phyloP scores from a whole-genome alignment of 2,329 filamentous ascomycete genomes.

The Magnaporthiopsis incrustans region DNA sequence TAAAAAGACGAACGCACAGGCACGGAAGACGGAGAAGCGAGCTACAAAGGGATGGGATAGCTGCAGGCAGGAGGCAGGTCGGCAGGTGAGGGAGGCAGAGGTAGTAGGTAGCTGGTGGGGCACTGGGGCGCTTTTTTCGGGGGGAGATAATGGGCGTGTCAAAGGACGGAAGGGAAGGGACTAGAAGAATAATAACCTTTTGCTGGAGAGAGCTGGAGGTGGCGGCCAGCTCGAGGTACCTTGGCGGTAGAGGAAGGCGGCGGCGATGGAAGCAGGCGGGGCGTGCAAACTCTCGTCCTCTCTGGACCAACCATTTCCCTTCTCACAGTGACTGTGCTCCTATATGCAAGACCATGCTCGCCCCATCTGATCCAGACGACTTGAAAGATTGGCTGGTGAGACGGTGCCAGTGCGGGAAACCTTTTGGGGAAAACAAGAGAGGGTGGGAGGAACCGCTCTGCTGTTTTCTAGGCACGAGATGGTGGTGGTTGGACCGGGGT shows the following conservation, averaged over 20 bases:
- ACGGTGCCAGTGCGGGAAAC: background rate
- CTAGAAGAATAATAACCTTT: constrained; percentile 26
- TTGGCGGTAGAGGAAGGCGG: constrained; percentile 24
- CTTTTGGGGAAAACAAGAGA: too few relatives aligned
- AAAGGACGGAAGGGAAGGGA: constrained; percentile 10
- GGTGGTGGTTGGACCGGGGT: too few relatives aligned
- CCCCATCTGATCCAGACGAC: constrained; percentile 15
- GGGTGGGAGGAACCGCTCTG: too few relatives aligned
- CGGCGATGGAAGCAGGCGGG: constrained; percentile 28
- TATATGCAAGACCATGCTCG: constrained; percentile 13
- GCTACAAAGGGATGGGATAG: background rate
- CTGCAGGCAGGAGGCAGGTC: constrained; percentile 4
- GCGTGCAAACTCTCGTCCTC: constrained; percentile 36
- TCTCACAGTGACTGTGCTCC: constrained; percentile 1
- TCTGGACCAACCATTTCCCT: constrained; percentile 17
- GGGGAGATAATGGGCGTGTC: constrained; percentile 1
- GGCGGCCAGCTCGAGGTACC: constrained; percentile 31
- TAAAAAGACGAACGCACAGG: constrained; percentile 1
- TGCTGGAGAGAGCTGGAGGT: constrained; percentile 33
- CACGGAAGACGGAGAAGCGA: background rate
- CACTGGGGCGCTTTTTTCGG: background rate
- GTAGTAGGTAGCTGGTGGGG: constrained; percentile 10
- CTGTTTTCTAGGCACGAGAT: too few relatives aligned
- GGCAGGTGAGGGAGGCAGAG: constrained; percentile 3
- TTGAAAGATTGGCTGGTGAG: constrained; percentile 7